Evolutionary conservation across 352 stramenopile species (phyloP).

Genomic region (Globisporangium spiculum): DNA sequence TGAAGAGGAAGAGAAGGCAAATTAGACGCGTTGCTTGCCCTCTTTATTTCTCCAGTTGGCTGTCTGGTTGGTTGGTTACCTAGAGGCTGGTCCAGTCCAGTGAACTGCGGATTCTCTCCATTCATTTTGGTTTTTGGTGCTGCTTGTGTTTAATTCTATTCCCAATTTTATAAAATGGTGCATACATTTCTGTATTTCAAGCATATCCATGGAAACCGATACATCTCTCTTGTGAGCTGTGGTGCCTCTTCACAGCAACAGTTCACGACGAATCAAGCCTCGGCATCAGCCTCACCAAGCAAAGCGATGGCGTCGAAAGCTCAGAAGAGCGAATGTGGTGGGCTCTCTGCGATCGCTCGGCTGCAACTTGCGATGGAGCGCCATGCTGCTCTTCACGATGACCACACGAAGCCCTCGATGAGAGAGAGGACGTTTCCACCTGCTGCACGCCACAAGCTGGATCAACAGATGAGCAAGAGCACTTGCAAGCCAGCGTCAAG

Average conservation of each 20-base stretch:
- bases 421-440: not conserved
- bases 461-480: not conserved
- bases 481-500: not conserved
- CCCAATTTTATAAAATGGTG: conserved; percentile 12
- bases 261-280: too few species aligned
- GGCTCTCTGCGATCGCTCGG: conserved; percentile 23
- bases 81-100: not conserved
- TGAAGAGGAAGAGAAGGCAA: conserved; percentile 35
- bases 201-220: not conserved
- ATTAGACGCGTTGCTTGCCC: conserved; percentile 22
- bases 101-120: not conserved
- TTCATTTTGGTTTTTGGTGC: conserved; percentile 2
- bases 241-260: too few species aligned
- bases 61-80: not conserved
- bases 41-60: not conserved
- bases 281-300: not conserved
- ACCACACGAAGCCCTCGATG: not conserved
- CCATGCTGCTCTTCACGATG: conserved; percentile 9
- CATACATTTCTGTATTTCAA: not conserved
- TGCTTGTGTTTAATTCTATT: conserved; percentile 15
- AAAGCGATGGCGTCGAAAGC: not conserved
- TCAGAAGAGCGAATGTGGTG: not conserved
- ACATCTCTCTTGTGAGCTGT: too few species aligned
- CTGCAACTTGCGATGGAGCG: conserved; percentile 23
- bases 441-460: not conserved